Evolutionary conservation across 1,284 basidiomycete genomes (phyloP), one percentile per base, ranked within the genome.

Genomic region (Puccinia novopanici): DNA sequence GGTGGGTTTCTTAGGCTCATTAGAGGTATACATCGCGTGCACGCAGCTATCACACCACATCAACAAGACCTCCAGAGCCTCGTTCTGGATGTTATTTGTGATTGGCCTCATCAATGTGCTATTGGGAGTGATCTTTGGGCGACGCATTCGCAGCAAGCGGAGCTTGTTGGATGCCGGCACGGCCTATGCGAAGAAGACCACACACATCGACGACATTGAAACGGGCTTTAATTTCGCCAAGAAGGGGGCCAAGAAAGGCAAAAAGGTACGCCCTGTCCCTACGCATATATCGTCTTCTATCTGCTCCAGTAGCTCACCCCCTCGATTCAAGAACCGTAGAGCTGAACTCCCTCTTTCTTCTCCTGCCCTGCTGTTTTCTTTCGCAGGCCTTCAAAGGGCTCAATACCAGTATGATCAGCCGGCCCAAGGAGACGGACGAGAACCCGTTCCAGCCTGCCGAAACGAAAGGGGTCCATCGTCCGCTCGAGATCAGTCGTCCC

Each of bases 81-180:
- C 71, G 2, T 52, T 61, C 42, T 80, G 78, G 78, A 50, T 67
- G 27, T 57, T 80, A 45, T 80, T 80, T 48, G 61, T 80, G 5
- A 68, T 74, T 10, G 78, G 78, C 2, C 19, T 61, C 57, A 59
- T 80, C 48, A 80, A 80, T 59, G 27, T 80, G 15, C 13, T 80
- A 22, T 48, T 80, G 15, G 78, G 78, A 10, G 24, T 74, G 1
- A 73, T 80, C 45, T 80, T 80, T 67, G 78, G 78, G 13, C 48
- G 54, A 37, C 78, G 78, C n/a, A 80, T 80, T 37, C 70, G 78
- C 5, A 30, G 37, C 34, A 80, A 80, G 63, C 42, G 78, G 34
- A 80, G 78, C 59, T 74, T 80, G 40, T 57, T 80, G n/a, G 78
- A 73, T 67, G 71, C 78, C 17, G 61, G 78, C 30, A 80, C 70